Evolutionary conservation across 495 filamentous ascomycete genomes (phyloP).

Genomic region (Trichoderma asperelloides): DNA sequence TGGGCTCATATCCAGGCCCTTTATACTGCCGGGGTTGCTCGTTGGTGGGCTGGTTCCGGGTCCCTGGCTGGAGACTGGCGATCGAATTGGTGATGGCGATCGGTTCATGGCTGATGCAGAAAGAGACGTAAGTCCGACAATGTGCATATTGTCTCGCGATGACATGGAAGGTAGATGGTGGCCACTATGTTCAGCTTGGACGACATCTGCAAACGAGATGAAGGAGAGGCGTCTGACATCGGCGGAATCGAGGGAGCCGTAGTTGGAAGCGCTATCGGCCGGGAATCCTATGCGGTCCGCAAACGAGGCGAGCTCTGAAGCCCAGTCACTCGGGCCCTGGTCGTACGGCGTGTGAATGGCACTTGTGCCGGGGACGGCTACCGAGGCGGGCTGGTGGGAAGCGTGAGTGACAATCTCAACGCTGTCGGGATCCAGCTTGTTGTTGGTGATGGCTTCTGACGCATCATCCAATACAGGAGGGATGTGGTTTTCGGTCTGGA

Average conservation of each 20-base stretch:
- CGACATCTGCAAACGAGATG: conserved; percentile 90
- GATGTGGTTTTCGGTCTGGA: conserved; percentile 86
- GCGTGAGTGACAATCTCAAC: conserved; percentile 84
- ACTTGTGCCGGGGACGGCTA: conserved; percentile 45
- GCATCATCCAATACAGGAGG: conserved; percentile 83
- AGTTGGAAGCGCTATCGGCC: conserved; percentile 55
- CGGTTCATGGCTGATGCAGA: conserved; percentile 46
- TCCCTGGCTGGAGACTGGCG: conserved; percentile 57
- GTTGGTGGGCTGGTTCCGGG: conserved; percentile 56
- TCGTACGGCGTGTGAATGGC: conserved; percentile 29
- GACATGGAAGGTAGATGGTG: conserved; percentile 19
- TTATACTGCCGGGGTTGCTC: conserved; percentile 56
- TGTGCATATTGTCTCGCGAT: conserved; percentile 52
- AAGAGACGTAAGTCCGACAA: conserved; percentile 45
- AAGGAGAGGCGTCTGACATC: conserved; percentile 82
- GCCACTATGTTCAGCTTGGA: conserved; percentile 70
- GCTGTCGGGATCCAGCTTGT: conserved; percentile 62
- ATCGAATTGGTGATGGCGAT: conserved; percentile 64
- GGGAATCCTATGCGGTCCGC: conserved; percentile 29
- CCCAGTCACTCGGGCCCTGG: conserved; percentile 29
- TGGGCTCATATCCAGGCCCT: conserved; percentile 56
- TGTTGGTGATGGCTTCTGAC: conserved; percentile 79
- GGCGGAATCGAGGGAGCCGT: conserved; percentile 60
- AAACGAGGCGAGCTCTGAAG: conserved; percentile 47
- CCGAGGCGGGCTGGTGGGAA: conserved; percentile 67